Percentiles rank a stretch among this genome's conserved stretches.
Conservation (phyloP, 2,329 filamentous ascomycete genomes). For the Trichoderma polysporum region DNA sequence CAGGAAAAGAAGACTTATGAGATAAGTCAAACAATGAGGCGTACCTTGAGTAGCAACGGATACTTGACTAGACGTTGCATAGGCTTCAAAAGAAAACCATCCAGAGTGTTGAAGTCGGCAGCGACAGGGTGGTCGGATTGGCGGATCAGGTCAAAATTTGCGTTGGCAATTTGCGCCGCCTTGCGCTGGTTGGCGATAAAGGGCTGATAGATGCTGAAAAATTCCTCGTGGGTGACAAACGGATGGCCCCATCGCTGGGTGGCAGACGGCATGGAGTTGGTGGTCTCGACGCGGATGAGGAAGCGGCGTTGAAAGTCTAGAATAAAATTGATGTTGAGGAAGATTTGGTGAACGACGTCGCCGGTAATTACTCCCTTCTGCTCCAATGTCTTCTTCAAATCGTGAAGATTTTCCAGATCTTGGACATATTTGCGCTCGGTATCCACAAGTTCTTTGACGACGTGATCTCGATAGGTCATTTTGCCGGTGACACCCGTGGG, state of each 20-base stretch:
- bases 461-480: constrained; percentile 77
- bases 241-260: constrained; percentile 94
- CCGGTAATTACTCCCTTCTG: constrained; percentile 85
- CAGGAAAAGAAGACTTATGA: not conserved
- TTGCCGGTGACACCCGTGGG: constrained; percentile 50
- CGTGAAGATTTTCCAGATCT: constrained; percentile 90
- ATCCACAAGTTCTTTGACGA: constrained; percentile 86
- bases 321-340: constrained; percentile 92
- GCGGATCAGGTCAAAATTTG: constrained; percentile 85
- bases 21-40: constrained; percentile 20
- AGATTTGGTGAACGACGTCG: constrained; percentile 90
- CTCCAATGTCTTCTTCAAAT: constrained; percentile 85
- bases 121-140: constrained; percentile 76
- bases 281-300: constrained; percentile 92
- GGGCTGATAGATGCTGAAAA: constrained; percentile 90
- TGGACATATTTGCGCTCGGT: constrained; percentile 98
- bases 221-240: constrained; percentile 80
- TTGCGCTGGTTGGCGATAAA: constrained; percentile 97
- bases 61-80: constrained; percentile 97
- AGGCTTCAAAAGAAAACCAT: constrained; percentile 91
- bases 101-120: constrained; percentile 80
- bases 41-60: constrained; percentile 80
- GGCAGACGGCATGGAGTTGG: constrained; percentile 74
- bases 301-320: constrained; percentile 95
- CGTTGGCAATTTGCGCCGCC: constrained; percentile 77